Evolutionary conservation across 805 yeast genomes (phyloP), one percentile per base, ranked within the genome.

Genomic region (Myxozyma monticola): DNA sequence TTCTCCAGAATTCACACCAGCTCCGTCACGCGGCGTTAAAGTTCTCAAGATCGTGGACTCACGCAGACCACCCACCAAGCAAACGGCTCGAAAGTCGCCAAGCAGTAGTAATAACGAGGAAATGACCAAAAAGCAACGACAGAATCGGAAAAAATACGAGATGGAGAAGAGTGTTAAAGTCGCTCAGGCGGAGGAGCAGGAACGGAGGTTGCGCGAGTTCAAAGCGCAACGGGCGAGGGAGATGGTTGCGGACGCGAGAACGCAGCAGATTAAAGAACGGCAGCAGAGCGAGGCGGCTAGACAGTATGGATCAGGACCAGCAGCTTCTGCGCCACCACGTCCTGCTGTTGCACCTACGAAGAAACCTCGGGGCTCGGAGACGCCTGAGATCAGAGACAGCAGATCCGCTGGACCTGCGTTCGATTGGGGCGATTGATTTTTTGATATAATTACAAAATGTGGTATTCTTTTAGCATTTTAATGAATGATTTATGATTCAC

Each of bases 51-150:
- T 49, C n/a, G 48, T 49, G 20, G 37, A 37, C 17, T 10, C 42
- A 2, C 37, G n/a, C n/a, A n/a, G n/a, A n/a, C n/a, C n/a, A n/a
- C n/a, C n/a, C n/a, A n/a, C n/a, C n/a, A n/a, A n/a, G n/a, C n/a
- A n/a, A n/a, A n/a, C n/a, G n/a, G n/a, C n/a, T n/a, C n/a, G n/a
- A n/a, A n/a, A n/a, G n/a, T n/a, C n/a, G n/a, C n/a, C n/a, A n/a
- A n/a, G n/a, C n/a, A n/a, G n/a, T n/a, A n/a, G n/a, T n/a, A n/a
- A n/a, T 3, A 38, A 39, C 15, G 44, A 37, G 18, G 44, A 41
- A 26, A 29, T 51, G 15, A 46, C 52, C 7, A 46, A 46, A 25
- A 51, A 43, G 28, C 56, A 51, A 28, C 41, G 56, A 14, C 56
- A 51, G 25, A 51, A 51, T 20, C 21, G 24, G 38, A 48, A 48